Evolutionary conservation across 2,329 filamentous ascomycete genomes (phyloP).

Genomic region (Ophiostoma ulmi): DNA sequence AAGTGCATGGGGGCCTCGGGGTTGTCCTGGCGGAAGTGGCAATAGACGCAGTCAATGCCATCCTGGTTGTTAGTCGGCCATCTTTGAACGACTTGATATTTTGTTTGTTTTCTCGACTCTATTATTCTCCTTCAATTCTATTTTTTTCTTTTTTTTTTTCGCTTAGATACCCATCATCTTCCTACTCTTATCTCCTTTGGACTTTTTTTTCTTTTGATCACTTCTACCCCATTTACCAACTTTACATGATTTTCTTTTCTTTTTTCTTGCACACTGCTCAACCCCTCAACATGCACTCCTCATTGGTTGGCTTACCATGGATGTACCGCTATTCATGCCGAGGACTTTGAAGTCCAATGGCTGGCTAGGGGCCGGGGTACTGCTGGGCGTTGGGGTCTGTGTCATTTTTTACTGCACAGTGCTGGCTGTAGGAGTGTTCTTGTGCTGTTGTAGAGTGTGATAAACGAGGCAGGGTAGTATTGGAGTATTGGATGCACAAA

Average conservation of each 20-base stretch:
- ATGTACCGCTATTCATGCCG: conserved; percentile 50
- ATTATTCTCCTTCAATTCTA: not conserved
- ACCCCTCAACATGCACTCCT: not conserved
- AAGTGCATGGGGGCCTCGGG: conserved; percentile 51
- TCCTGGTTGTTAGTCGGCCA: conserved; percentile 38
- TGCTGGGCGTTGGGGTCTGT: conserved; percentile 3
- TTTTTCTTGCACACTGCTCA: not conserved
- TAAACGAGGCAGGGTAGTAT: not conserved
- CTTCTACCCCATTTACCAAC: not conserved
- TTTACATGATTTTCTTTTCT: not conserved
- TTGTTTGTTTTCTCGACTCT: not conserved
- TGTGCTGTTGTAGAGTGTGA: not conserved
- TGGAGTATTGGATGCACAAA: not conserved
- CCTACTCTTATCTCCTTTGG: not conserved
- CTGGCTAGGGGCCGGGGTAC: conserved; percentile 21
- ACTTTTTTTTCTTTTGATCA: not conserved
- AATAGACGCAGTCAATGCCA: conserved; percentile 55
- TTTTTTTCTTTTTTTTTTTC: not conserved
- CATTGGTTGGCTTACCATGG: conserved; percentile 37
- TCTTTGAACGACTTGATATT: not conserved
- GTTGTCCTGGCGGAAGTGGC: conserved; percentile 50
- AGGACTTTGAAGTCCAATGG: conserved; percentile 48
- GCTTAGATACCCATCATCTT: not conserved
- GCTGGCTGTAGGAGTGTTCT: not conserved
- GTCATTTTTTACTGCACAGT: not conserved